phyloP scores from a whole-genome alignment of 495 filamentous ascomycete genomes.

The Daldinia loculata region DNA sequence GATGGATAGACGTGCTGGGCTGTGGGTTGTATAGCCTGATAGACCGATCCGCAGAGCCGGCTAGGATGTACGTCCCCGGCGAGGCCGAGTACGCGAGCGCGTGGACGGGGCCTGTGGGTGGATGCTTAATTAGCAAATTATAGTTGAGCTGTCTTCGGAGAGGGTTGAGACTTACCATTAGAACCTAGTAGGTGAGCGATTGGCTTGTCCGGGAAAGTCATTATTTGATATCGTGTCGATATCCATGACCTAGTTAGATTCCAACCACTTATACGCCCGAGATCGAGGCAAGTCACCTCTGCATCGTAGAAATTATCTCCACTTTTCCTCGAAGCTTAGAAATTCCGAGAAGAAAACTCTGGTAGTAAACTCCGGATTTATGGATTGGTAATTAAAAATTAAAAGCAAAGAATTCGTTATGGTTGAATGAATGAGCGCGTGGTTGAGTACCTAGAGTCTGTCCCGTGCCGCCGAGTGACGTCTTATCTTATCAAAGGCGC shows the following conservation, averaged over 20 bases:
- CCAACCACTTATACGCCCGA: slow-evolving; percentile 9
- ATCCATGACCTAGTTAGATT: slow-evolving; percentile 32
- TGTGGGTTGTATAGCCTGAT: slow-evolving; percentile 81
- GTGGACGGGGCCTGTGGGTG: slow-evolving; percentile 70
- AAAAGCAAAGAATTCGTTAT: not conserved
- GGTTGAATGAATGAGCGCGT: not conserved
- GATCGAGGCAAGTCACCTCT: slow-evolving; percentile 10
- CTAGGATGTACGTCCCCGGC: slow-evolving; percentile 78
- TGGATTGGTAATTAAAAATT: not conserved
- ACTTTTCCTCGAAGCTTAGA: not conserved
- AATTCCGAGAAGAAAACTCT: not conserved
- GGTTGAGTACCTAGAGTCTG: too few species aligned
- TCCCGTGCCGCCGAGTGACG: not conserved
- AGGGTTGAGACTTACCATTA: slow-evolving; percentile 43
- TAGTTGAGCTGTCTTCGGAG: not conserved
- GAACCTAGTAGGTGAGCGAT: slow-evolving; percentile 56
- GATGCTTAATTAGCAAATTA: slow-evolving; percentile 14
- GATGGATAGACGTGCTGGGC: slow-evolving; percentile 51
- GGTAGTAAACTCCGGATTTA: not conserved
- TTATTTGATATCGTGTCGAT: slow-evolving; percentile 31
- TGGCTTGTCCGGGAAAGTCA: slow-evolving; percentile 54
- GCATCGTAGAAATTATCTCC: not conserved
- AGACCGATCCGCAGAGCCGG: slow-evolving; percentile 84
- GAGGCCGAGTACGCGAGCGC: slow-evolving; percentile 75
- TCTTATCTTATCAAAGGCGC: not conserved